These are phyloP conservation scores for Cutaneotrichosporon arboriforme DNA, from an alignment of 1,284 basidiomycete species.

Conservation along the genomic window DNA sequence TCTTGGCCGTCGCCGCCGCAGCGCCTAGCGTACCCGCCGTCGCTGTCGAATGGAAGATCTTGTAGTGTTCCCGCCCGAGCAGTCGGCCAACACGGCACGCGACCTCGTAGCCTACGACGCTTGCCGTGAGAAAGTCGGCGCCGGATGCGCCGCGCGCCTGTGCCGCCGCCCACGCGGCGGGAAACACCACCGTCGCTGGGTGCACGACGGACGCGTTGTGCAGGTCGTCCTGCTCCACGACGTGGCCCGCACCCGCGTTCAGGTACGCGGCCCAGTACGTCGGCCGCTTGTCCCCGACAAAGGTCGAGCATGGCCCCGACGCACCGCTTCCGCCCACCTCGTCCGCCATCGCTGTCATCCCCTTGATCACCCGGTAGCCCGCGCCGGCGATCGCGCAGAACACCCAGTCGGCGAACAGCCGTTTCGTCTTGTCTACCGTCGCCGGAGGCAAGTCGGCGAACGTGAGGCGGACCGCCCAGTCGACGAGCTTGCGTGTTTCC, in stretches of 20 bases:
- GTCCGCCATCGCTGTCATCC: slow-evolving; percentile 5
- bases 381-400: slow-evolving; percentile 7
- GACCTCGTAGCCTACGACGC: slow-evolving; percentile 5
- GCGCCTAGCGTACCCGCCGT: slow-evolving; percentile 9
- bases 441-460: slow-evolving; percentile 4
- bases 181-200: slow-evolving; percentile 6
- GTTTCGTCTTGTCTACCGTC: slow-evolving; percentile 3
- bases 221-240: slow-evolving; percentile 11
- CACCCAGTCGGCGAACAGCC: slow-evolving; percentile 9
- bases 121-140: slow-evolving; percentile 2
- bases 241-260: slow-evolving; percentile 7
- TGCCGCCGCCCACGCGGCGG: slow-evolving; percentile 7
- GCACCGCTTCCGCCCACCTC: background rate
- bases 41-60: slow-evolving; percentile 1
- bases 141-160: background rate
- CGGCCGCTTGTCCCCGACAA: background rate
- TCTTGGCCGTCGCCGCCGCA: background rate
- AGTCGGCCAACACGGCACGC: slow-evolving; percentile 6
- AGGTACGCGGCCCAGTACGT: slow-evolving; percentile 7
- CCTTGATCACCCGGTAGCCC: slow-evolving; percentile 3
- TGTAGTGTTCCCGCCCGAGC: slow-evolving; percentile 4
- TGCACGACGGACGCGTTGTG: slow-evolving; percentile 8
- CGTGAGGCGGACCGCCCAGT: slow-evolving; percentile 5
- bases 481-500: slow-evolving; percentile 6
- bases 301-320: background rate